Evolutionary conservation across 2,329 filamentous ascomycete species (phyloP).

Genomic region (Chaetoscypha palmicola): DNA sequence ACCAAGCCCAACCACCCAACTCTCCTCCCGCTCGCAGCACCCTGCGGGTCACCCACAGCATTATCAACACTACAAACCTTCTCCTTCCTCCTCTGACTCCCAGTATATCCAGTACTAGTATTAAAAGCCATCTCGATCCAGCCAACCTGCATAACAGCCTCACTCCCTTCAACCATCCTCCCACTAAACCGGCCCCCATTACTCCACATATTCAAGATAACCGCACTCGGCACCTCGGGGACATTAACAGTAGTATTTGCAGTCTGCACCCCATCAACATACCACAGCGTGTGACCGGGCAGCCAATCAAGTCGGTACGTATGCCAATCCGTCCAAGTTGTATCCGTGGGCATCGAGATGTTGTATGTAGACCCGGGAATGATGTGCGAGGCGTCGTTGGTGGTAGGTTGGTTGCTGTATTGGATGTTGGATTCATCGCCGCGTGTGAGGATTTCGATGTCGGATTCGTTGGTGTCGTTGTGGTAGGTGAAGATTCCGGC

Average conservation of each 20-base stretch:
- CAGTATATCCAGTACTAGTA: not conserved
- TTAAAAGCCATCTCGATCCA: conserved; percentile 17
- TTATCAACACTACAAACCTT: not conserved
- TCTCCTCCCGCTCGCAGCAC: not conserved
- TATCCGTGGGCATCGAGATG: not conserved
- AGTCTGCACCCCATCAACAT: not conserved
- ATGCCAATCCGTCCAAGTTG: not conserved
- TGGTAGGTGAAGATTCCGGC: conserved; percentile 5
- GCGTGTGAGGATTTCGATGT: conserved; percentile 4
- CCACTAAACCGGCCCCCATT: conserved; percentile 14
- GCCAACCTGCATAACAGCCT: conserved; percentile 11
- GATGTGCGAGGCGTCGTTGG: not conserved
- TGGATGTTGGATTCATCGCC: not conserved
- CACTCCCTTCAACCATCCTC: conserved; percentile 7
- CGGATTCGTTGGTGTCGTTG: conserved; percentile 5
- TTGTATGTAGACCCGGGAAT: not conserved
- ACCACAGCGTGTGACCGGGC: not conserved
- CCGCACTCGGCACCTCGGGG: not conserved
- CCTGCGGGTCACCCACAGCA: not conserved
- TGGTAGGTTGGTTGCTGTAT: conserved; percentile 5
- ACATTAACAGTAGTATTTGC: not conserved
- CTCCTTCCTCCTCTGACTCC: too few species aligned
- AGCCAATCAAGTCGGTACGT: conserved; percentile 3
- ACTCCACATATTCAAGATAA: conserved; percentile 16
- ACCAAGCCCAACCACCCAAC: not conserved